A percentile compares a stretch with the other conserved stretches of the same genome.
Evolutionary conservation across 805 yeast genomes (phyloP).

Genomic region (Lipomyces yamanashiensis): DNA sequence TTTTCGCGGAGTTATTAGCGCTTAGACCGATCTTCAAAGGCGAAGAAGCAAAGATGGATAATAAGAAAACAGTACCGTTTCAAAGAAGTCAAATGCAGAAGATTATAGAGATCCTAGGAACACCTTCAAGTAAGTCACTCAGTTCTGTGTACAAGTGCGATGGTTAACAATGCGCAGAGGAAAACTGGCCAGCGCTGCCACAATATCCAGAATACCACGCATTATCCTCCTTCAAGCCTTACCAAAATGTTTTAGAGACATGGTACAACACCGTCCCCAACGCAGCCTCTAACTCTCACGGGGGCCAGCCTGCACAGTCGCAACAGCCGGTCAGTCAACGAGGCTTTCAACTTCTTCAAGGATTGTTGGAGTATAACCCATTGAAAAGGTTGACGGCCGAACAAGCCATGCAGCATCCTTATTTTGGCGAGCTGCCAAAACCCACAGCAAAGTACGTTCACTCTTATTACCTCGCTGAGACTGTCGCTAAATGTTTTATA

Average conservation of each 20-base stretch:
- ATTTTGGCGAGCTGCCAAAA: conserved; percentile 69
- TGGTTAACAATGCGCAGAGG: conserved; percentile 39
- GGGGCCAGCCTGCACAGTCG: not conserved
- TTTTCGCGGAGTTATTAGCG: conserved; percentile 84
- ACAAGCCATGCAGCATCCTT: conserved; percentile 74
- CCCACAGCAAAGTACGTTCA: conserved; percentile 58
- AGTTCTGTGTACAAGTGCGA: not conserved
- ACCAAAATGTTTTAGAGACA: conserved; percentile 70
- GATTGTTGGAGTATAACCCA: conserved; percentile 83
- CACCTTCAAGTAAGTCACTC: conserved; percentile 59
- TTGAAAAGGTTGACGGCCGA: conserved; percentile 75
- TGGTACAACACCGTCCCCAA: conserved; percentile 88
- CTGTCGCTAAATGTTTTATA: not conserved
- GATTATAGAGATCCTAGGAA: conserved; percentile 89
- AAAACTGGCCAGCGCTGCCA: conserved; percentile 78
- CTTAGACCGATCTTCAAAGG: conserved; percentile 95
- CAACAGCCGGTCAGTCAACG: conserved; percentile 38
- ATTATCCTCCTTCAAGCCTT: conserved; percentile 59
- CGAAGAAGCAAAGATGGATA: conserved; percentile 95
- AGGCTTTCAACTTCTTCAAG: conserved; percentile 67
- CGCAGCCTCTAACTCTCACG: not conserved
- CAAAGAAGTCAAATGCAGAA: conserved; percentile 91
- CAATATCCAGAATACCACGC: conserved; percentile 84
- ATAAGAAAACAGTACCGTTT: conserved; percentile 89
- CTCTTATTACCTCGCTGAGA: not conserved